Evolutionary conservation across 2,329 filamentous ascomycete species (phyloP).

Genomic region (Pyrenochaeta sp.): DNA sequence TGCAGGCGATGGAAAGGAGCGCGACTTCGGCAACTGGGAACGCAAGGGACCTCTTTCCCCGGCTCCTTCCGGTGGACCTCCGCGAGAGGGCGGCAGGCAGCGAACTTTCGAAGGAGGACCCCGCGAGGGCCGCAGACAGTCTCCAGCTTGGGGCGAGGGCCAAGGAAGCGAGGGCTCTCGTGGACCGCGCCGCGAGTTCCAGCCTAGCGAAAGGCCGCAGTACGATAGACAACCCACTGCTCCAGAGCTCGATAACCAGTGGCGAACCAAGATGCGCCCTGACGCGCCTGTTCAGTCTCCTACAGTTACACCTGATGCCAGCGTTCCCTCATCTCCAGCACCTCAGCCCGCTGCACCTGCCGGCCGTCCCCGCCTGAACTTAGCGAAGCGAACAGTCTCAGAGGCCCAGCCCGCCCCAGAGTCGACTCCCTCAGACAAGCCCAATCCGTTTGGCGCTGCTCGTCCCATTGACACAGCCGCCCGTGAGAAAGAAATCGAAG

Average conservation of each 20-base stretch:
- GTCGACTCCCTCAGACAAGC: constrained; percentile 70
- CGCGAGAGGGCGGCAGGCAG: constrained; percentile 67
- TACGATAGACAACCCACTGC: constrained; percentile 80
- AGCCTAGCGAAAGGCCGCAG: constrained; percentile 60
- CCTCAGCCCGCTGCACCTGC: constrained; percentile 66
- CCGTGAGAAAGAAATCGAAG: constrained; percentile 87
- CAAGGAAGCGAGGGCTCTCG: constrained; percentile 77
- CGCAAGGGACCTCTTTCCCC: constrained; percentile 91
- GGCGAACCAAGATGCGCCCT: constrained; percentile 91
- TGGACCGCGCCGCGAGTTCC: constrained; percentile 78
- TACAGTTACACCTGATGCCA: constrained; percentile 74
- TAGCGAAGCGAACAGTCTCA: constrained; percentile 89
- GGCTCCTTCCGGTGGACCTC: constrained; percentile 53
- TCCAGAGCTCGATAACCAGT: constrained; percentile 91
- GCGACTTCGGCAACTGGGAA: constrained; percentile 92
- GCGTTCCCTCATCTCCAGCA: constrained; percentile 78
- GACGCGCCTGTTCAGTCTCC: constrained; percentile 71
- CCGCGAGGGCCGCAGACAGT: constrained; percentile 56
- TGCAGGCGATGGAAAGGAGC: constrained; percentile 76
- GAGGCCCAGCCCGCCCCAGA: constrained; percentile 67
- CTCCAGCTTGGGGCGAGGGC: constrained; percentile 79
- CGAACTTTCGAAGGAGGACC: constrained; percentile 57
- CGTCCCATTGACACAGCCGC: constrained; percentile 92
- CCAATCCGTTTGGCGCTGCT: constrained; percentile 92
- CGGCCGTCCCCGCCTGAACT: constrained; percentile 81